Conservation (phyloP, 768 basidiomycete genomes). For the Sistotremastrum suecicum region DNA sequence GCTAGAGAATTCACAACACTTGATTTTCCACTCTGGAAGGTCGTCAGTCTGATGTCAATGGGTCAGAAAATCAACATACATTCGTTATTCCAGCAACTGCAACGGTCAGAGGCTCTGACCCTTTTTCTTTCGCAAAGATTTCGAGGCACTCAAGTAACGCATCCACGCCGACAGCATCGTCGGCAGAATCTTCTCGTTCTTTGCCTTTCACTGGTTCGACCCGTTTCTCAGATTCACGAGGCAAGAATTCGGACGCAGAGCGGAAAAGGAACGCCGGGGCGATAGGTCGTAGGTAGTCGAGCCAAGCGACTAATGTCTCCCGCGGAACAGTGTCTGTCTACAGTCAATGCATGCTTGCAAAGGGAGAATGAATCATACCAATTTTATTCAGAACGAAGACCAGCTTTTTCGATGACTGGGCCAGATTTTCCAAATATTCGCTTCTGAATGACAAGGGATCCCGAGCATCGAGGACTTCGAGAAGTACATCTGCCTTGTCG, state of each 20-base stretch:
- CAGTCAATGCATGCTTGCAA: background rate
- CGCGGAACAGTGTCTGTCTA: conserved; percentile 61
- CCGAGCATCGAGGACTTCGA: conserved; percentile 74
- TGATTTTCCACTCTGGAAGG: conserved; percentile 63
- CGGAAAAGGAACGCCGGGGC: conserved; percentile 62
- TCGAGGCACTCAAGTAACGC: conserved; percentile 35
- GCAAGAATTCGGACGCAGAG: conserved; percentile 53
- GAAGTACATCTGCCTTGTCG: conserved; percentile 61
- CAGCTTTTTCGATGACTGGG: conserved; percentile 29
- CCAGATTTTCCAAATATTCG: conserved; percentile 41
- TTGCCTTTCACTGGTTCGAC: conserved; percentile 17
- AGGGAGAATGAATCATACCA: conserved; percentile 33
- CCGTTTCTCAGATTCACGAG: conserved; percentile 17
- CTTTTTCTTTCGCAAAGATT: conserved; percentile 32
- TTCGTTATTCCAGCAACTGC: conserved; percentile 79
- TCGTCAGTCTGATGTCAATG: background rate
- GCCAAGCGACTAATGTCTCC: conserved; percentile 63
- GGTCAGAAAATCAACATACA: conserved; percentile 27
- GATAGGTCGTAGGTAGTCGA: conserved; percentile 39
- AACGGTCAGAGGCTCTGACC: conserved; percentile 41
- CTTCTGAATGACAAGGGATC: conserved; percentile 69
- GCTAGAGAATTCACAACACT: conserved; percentile 71
- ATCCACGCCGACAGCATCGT: conserved; percentile 52
- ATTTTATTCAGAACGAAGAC: conserved; percentile 77
- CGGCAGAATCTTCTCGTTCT: conserved; percentile 29